phyloP scores from a whole-genome alignment of 768 basidiomycete species.

The Chalciporus sphaerocephalus region DNA sequence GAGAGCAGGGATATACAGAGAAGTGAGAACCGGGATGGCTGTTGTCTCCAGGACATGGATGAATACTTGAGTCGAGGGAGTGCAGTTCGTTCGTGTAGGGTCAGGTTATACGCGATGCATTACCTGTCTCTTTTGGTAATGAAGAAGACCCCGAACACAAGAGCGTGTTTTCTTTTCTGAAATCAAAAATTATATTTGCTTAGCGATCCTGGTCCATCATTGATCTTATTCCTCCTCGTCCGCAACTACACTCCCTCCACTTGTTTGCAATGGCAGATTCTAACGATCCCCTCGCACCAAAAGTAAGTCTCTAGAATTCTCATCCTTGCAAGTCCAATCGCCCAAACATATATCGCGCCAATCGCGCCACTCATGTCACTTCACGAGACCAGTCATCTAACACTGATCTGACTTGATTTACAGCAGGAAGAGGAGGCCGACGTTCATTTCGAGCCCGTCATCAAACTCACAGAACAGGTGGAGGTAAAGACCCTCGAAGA shows the following conservation, averaged over 20 bases:
- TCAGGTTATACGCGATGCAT: no score
- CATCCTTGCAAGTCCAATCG: neutral
- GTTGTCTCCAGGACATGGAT: slow-evolving; percentile 35
- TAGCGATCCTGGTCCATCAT: slow-evolving; percentile 25
- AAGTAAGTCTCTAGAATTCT: slow-evolving; percentile 44
- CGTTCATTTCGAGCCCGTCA: slow-evolving; percentile 92
- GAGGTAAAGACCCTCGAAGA: slow-evolving; percentile 95
- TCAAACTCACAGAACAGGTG: slow-evolving; percentile 93
- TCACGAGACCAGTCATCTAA: slow-evolving; percentile 19
- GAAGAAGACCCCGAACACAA: slow-evolving; percentile 26
- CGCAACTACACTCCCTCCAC: slow-evolving; percentile 8
- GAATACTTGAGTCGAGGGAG: neutral
- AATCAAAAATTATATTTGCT: no score
- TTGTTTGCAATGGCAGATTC: slow-evolving; percentile 49
- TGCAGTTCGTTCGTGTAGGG: neutral
- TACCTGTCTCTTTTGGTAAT: slow-evolving; percentile 9
- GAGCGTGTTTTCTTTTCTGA: neutral
- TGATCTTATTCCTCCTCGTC: slow-evolving; percentile 17
- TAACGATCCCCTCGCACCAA: slow-evolving; percentile 64
- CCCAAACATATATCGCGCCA: slow-evolving; percentile 18
- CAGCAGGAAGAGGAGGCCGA: slow-evolving; percentile 72
- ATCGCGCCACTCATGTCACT: slow-evolving; percentile 28
- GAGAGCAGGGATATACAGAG: slow-evolving; percentile 39
- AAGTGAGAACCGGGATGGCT: slow-evolving; percentile 38
- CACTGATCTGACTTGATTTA: slow-evolving; percentile 26